A percentile compares a stretch with the other conserved stretches of the same genome.
Evolutionary conservation across 306 rosid genomes (phyloP).

Genomic region (Astragalus membranaceus): DNA sequence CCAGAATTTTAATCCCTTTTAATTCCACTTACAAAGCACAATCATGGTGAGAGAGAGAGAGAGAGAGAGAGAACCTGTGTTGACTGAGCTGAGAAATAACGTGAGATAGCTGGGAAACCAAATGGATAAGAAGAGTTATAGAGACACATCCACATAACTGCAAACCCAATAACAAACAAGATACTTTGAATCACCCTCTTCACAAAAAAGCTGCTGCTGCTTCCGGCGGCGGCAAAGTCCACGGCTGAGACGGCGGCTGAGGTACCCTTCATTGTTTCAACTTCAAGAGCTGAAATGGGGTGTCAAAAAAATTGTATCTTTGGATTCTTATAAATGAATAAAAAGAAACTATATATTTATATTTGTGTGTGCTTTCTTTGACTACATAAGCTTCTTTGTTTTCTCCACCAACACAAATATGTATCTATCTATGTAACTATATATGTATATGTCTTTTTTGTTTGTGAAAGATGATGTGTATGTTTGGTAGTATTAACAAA

Average conservation of each 20-base stretch:
- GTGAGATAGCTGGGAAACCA: conserved; percentile 24
- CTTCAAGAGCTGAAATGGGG: not conserved
- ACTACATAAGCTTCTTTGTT: conserved; percentile 12
- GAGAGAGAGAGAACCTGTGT: conserved; percentile 1
- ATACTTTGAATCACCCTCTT: conserved; percentile 1
- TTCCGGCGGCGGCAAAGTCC: not conserved
- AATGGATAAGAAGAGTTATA: conserved; percentile 27
- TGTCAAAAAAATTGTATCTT: not conserved
- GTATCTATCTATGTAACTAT: not conserved
- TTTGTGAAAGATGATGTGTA: not conserved
- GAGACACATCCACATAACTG: conserved; percentile 23
- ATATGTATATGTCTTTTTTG: not conserved
- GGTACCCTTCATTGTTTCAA: conserved; percentile 24
- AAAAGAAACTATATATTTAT: not conserved
- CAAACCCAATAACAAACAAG: conserved; percentile 26
- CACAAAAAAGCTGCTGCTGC: not conserved
- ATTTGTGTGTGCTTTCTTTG: not conserved
- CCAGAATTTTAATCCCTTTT: not conserved
- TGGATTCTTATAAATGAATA: not conserved
- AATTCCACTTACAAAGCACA: not conserved
- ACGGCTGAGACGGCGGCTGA: not conserved
- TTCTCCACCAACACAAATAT: conserved; percentile 17
- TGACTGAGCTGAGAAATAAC: conserved; percentile 15
- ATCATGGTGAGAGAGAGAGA: not conserved
- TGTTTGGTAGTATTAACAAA: not conserved